Base-by-base conservation (phyloP, 345 rosid species). In the sweet orange (Citrus sinensis) region DNA sequence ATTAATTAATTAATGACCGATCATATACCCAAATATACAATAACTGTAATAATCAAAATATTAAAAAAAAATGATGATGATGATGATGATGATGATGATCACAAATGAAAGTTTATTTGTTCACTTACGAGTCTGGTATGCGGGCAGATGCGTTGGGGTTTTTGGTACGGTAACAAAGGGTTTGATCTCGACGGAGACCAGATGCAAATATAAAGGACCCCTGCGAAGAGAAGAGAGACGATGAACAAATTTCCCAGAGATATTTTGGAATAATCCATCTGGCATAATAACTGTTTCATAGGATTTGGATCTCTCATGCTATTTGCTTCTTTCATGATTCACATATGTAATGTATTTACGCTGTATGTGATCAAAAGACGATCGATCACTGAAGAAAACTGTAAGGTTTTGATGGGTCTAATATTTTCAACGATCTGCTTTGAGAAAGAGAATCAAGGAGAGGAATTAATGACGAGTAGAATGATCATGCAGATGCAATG, bases 141-240 rank as follows among this genome's bases (percentile, higher is more conserved):
- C 5, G 17, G 25, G 65, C 56, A 20, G 34, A 62, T 62, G 65
- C 55, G 17, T 17, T 39, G 58, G 75, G 66, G 35, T 73, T 66
- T 70, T 32, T 55, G 59, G 20, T n/a, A 30, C 4, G 79, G 25
- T 4, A 77, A 76, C 9, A 80, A 76, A 86, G 85, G 84, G 58
- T 42, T 75, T 37, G 76, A 70, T 4, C 56, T 27, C 0, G 78
- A 56, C 39, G 84, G 54, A 46, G 86, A 81, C 63, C 78, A 82
- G 30, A 79, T 10, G 62, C 72, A 83, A 27, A 90, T 73, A 32
- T 78, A 89, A 74, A 90, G 25, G 14, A 76, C 71, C 13, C 83
- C 90, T 27, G 83, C 64, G 13, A 87, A 76, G 78, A 89, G 82
- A 24, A 90, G 71, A 68, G 72, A 68, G 64, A 81, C 25, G 32